A percentile compares a stretch with the other conserved stretches of the same genome.
Conservation (phyloP, 768 basidiomycete genomes). For the Cubamyces lactineus region DNA sequence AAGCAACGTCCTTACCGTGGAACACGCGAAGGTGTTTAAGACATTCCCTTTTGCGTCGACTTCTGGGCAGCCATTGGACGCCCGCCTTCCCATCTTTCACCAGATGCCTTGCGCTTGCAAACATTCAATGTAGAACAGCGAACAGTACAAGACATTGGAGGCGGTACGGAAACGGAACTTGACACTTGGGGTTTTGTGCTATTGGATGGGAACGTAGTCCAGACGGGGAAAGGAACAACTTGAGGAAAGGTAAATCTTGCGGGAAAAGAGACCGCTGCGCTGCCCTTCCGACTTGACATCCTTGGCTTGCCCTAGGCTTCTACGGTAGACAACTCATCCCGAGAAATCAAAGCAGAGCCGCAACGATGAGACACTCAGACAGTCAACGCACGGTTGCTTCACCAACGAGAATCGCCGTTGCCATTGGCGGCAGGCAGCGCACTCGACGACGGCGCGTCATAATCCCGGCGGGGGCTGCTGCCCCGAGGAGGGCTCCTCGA, state of each 20-base stretch:
- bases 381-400: constrained; percentile 38
- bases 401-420: constrained; percentile 61
- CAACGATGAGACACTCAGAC: constrained; percentile 28
- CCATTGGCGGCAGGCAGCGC: constrained; percentile 40
- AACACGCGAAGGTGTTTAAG: too few species aligned
- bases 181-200: constrained; percentile 66
- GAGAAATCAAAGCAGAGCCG: constrained; percentile 33
- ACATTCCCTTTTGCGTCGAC: not conserved
- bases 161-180: constrained; percentile 60
- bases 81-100: constrained; percentile 14
- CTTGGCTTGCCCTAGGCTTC: constrained; percentile 37
- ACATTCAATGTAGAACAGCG: constrained; percentile 42
- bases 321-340: constrained; percentile 27
- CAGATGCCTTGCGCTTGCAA: constrained; percentile 27
- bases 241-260: constrained; percentile 31
- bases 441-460: constrained; percentile 44
- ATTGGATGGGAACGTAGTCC: constrained; percentile 45
- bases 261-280: constrained; percentile 26
- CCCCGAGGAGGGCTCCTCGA: constrained; percentile 82
- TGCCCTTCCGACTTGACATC: constrained; percentile 33
- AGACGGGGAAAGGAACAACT: constrained; percentile 41
- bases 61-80: not conserved
- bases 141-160: constrained; percentile 59
- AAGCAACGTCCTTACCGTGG: not conserved
- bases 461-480: constrained; percentile 58